phyloP scores from a whole-genome alignment of 225 moss, liverwort and hornwort genomes.

The Sphagnum tenellum region DNA sequence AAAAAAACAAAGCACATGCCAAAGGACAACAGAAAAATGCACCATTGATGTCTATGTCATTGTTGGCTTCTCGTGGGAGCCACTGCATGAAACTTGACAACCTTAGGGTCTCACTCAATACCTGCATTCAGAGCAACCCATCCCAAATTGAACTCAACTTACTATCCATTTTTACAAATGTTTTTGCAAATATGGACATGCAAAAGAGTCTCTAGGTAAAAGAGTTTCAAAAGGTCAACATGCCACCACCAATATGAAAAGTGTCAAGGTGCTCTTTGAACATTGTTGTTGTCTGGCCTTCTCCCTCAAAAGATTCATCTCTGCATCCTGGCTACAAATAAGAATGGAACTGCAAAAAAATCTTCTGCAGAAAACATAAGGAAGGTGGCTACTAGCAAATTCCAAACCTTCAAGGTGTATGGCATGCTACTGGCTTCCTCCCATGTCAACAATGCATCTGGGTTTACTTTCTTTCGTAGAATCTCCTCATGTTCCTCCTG shows the following conservation, averaged over 20 bases:
- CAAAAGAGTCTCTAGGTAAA: too few species aligned
- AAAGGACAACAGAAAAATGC: background rate
- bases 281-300: too few species aligned
- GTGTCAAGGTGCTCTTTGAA: too few species aligned
- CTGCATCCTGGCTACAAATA: too few species aligned
- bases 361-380: too few species aligned
- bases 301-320: too few species aligned
- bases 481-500: slow-evolving; percentile 10
- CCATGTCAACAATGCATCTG: slow-evolving; percentile 13
- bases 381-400: background rate
- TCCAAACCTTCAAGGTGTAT: slow-evolving; percentile 7
- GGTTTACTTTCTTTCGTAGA: background rate
- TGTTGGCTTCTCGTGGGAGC: slow-evolving; percentile 1
- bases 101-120: background rate
- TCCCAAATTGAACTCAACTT: too few species aligned
- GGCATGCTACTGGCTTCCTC: slow-evolving; percentile 15
- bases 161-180: too few species aligned
- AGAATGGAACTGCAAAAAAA: too few species aligned
- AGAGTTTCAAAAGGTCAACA: too few species aligned
- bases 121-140: background rate
- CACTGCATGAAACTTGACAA: slow-evolving; percentile 2
- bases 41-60: background rate
- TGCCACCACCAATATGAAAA: too few species aligned
- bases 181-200: too few species aligned
- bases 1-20: background rate